These are phyloP conservation scores for Thermoascus crustaceus DNA, from an alignment of 2,329 filamentous ascomycete species.

Conservation along the genomic window DNA sequence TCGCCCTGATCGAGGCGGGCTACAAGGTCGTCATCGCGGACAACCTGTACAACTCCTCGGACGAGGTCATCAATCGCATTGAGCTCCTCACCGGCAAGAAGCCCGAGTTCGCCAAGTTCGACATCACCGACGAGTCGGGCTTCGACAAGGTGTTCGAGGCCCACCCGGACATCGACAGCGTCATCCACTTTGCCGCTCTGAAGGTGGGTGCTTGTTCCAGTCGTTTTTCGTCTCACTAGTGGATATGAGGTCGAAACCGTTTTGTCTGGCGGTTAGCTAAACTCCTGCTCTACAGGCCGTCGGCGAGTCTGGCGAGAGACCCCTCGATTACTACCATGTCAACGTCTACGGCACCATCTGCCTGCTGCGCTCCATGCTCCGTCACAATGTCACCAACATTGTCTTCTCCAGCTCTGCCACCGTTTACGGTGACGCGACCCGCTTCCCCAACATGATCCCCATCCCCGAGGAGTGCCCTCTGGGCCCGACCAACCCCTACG, in stretches of 20 bases:
- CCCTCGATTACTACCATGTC: slow-evolving; percentile 94
- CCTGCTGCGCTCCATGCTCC: slow-evolving; percentile 78
- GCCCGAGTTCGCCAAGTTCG: slow-evolving; percentile 73
- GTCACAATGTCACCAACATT: slow-evolving; percentile 88
- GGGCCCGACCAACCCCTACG: slow-evolving; percentile 94
- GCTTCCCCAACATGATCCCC: slow-evolving; percentile 95
- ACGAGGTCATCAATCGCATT: slow-evolving; percentile 86
- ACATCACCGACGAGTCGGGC: slow-evolving; percentile 76
- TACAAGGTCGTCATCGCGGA: slow-evolving; percentile 97
- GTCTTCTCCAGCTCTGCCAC: slow-evolving; percentile 98
- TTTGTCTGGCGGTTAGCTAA: no score
- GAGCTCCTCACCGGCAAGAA: slow-evolving; percentile 86
- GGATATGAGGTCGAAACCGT: no score
- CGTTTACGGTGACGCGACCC: slow-evolving; percentile 95
- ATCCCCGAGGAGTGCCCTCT: slow-evolving; percentile 96
- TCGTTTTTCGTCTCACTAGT: slow-evolving; percentile 3
- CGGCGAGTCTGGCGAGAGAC: slow-evolving; percentile 87
- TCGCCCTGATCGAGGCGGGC: slow-evolving; percentile 83
- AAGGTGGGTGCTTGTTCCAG: slow-evolving; percentile 56
- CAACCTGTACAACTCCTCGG: slow-evolving; percentile 93
- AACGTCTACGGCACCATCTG: slow-evolving; percentile 90
- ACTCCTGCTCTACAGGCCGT: no score
- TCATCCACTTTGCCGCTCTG: slow-evolving; percentile 96
- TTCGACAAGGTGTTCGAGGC: slow-evolving; percentile 81
- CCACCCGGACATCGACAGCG: slow-evolving; percentile 90